A percentile compares a stretch with the other conserved stretches of the same genome.
Conservation (phyloP, 805 yeast species). For the Lachancea nothofagi region DNA sequence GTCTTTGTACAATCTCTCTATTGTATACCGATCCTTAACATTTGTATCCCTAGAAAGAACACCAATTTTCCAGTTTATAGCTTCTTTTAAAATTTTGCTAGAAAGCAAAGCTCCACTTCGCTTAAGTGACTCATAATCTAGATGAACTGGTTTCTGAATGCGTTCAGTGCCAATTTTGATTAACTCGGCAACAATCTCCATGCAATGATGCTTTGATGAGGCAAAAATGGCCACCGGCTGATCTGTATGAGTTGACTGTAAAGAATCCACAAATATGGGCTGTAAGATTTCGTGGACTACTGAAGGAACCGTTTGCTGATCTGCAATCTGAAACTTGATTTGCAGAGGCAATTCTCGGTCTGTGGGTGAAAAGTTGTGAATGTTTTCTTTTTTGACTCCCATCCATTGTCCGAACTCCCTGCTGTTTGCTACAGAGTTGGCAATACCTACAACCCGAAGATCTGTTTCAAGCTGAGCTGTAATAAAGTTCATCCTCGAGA, state of each 20-base stretch:
- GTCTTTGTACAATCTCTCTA: conserved; percentile 46
- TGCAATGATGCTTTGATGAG: conserved; percentile 48
- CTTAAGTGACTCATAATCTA: not conserved
- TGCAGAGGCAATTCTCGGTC: conserved; percentile 53
- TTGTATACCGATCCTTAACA: conserved; percentile 45
- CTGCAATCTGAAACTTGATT: conserved; percentile 47
- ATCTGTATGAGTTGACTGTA: conserved; percentile 27
- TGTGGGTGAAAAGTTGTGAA: conserved; percentile 65
- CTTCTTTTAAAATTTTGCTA: conserved; percentile 38
- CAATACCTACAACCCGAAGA: conserved; percentile 62
- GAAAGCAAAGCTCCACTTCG: conserved; percentile 15
- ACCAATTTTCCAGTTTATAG: conserved; percentile 59
- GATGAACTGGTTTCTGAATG: conserved; percentile 14
- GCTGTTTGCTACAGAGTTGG: conserved; percentile 66
- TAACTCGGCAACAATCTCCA: conserved; percentile 47
- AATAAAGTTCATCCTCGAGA: conserved; percentile 70
- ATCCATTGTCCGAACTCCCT: conserved; percentile 84
- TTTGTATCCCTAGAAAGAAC: conserved; percentile 54
- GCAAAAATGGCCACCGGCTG: conserved; percentile 47
- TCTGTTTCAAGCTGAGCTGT: conserved; percentile 55
- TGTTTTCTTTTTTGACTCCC: conserved; percentile 55
- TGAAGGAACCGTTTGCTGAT: conserved; percentile 35
- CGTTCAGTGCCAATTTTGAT: conserved; percentile 36
- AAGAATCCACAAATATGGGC: conserved; percentile 36
- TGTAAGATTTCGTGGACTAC: conserved; percentile 34